These are phyloP conservation scores for Volvox reticuliferus DNA, from an alignment of 139 green algal genomes.

Conservation along the genomic window DNA sequence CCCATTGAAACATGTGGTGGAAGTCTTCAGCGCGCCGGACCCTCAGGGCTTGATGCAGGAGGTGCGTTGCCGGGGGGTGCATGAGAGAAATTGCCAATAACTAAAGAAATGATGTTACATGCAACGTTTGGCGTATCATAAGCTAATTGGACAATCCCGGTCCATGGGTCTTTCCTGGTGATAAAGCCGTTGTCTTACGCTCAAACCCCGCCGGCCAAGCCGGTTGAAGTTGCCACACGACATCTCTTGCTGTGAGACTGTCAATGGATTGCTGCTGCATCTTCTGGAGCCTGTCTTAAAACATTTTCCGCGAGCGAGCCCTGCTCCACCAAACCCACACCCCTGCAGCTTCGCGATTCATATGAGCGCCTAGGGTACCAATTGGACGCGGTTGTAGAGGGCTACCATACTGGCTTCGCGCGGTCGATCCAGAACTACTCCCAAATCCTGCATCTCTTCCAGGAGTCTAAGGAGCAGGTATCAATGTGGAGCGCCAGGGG, in stretches of 20 bases:
- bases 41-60: conserved; percentile 71
- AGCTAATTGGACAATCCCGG: too few relatives aligned
- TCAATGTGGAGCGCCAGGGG: too few relatives aligned
- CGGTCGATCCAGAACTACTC: conserved; percentile 91
- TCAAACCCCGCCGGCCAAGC: too few relatives aligned
- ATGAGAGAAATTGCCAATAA: too few relatives aligned
- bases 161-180: background rate
- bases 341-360: conserved; percentile 11
- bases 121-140: too few relatives aligned
- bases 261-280: too few relatives aligned
- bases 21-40: conserved; percentile 74
- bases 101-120: too few relatives aligned
- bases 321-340: background rate
- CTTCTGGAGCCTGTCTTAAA: too few relatives aligned
- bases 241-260: too few relatives aligned
- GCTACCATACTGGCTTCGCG: conserved; percentile 87
- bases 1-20: conserved; percentile 82
- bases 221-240: too few relatives aligned
- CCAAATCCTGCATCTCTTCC: conserved; percentile 86
- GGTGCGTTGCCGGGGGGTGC: conserved; percentile 45
- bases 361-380: background rate
- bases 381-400: background rate
- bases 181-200: too few relatives aligned
- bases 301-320: too few relatives aligned
- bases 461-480: conserved; percentile 77